Evolutionary conservation across 1,284 basidiomycete genomes (phyloP).

Genomic region (Omphalotus olearius): DNA sequence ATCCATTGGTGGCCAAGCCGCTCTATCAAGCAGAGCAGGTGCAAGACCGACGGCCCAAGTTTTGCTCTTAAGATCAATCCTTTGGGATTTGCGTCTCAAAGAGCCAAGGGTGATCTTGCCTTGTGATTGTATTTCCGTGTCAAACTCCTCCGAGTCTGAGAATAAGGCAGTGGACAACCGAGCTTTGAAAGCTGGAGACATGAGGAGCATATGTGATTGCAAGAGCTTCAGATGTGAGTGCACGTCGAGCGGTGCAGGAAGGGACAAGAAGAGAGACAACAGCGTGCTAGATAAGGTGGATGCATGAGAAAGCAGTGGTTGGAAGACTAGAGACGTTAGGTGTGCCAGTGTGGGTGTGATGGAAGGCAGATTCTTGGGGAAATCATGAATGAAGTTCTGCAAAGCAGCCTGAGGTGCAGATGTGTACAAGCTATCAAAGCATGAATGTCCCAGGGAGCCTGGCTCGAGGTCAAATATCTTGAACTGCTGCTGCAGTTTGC

Average conservation of each 20-base stretch:
- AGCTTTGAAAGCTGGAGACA: constrained; percentile 59
- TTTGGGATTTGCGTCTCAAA: constrained; percentile 24
- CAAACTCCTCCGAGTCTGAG: constrained; percentile 54
- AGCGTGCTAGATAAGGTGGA: constrained; percentile 56
- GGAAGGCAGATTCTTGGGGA: constrained; percentile 54
- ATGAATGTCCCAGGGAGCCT: constrained; percentile 30
- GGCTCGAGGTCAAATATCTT: constrained; percentile 65
- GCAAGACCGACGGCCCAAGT: constrained; percentile 75
- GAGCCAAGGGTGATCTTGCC: constrained; percentile 32
- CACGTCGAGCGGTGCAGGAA: constrained; percentile 50
- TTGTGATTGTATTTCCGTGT: constrained; percentile 29
- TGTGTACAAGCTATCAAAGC: constrained; percentile 25
- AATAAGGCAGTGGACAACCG: constrained; percentile 65
- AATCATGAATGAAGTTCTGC: constrained; percentile 45
- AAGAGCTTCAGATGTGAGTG: constrained; percentile 61
- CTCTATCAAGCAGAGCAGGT: constrained; percentile 61
- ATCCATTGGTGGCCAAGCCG: constrained; percentile 82
- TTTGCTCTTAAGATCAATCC: constrained; percentile 19
- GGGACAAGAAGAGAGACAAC: constrained; percentile 53
- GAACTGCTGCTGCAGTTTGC: constrained; percentile 31
- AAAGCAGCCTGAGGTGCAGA: constrained; percentile 28
- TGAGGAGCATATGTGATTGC: constrained; percentile 65
- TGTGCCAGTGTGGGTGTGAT: constrained; percentile 60
- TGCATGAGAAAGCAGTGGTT: constrained; percentile 53
- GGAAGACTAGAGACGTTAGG: constrained; percentile 55